Base-by-base conservation (phyloP, 345 rosid genomes). In the Draba incana region DNA sequence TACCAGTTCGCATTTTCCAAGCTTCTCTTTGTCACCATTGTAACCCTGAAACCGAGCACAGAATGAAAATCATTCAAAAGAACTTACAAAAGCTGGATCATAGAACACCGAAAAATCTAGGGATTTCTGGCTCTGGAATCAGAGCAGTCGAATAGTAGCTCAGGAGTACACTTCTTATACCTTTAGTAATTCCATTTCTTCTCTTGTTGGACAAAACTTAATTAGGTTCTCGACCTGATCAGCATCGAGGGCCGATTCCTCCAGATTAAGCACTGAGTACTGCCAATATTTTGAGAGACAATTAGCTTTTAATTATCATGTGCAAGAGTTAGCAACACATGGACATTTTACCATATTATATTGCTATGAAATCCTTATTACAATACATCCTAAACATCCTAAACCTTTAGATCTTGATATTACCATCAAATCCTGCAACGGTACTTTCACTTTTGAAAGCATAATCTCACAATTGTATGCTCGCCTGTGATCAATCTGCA, bases 361-460 rank as follows among this genome's bases (percentile, higher is more conserved):
- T 6, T 54, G 52, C 33, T 49, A 75, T 10, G 50, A 62, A n/a
- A n/a, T n/a, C n/a, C n/a, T n/a, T n/a, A n/a, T 39, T 61, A 41
- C 47, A 62, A 49, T 49, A 77, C 51, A 63, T 54, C 46, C 57
- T 69, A 45, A 78, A 77, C 51, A 63, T 54, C 46, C 57, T 69
- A 45, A 78, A 60, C 37, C 42, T 39, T 45, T 16, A 52, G 23
- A 56, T 51, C 15, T 31, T 51, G 11, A 51, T 50, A 81, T 83
- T 83, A 93, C 98, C 96, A 80, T 93, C 74, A 93, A 79, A 16
- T 90, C 96, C 43, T 79, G 84, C 75, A 88, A 72, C 9, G 98
- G 97, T 52, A 85, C 88, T 79, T 88, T 93, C 78, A 93, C 98
- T 84, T 93, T 88, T 64, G 98, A 90, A 81, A 93, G 97, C 98